Evolutionary conservation across 352 stramenopile genomes (phyloP), one percentile per base, ranked within the genome.

Genomic region (Discostella stelligera): DNA sequence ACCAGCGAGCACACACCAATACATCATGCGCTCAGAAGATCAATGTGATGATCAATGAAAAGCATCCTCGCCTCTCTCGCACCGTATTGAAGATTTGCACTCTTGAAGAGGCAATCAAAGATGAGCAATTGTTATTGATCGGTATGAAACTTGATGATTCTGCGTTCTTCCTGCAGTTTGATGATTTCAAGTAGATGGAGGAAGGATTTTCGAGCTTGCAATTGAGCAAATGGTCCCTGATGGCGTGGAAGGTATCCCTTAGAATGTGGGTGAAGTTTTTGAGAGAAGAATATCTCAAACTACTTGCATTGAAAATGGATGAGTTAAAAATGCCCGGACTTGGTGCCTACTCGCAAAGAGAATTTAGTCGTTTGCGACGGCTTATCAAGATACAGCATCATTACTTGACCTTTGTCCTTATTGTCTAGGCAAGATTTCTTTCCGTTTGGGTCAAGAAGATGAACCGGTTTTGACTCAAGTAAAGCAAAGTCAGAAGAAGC

Each of bases 361-460:
- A 32, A 77, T 77, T 9, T 53, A 61, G 30, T 56, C 56, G 30
- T 27, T 77, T 49, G 41, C 59, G 50, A 32, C 16, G 46, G 18
- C 32, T 6, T 39, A 49, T 46, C 9, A 27, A n/a, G 21, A 77
- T 30, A 4, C n/a, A 27, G 59, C 39, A 9, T 54, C 46, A 27
- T 48, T 78, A 3, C 67, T 78, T 62, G 54, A 71, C 16, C 71
- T 72, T 44, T 62, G 49, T 10, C 62, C 71, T n/a, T 78, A 78
- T 25, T 78, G 71, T 48, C 72, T 78, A 63, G 61, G 37, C n/a
- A 72, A 72, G 23, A 72, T 78, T 58, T 63, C 72, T 41, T 55
- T 78, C 18, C 55, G 63, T 32, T 21, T 79, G 27, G 56, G 68
- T 32, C 20, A 18, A 18, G 48, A 54, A 11, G 20, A 55, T 32